These are phyloP conservation scores for Actinomortierella wolfii DNA, from an alignment of 371 early-diverging fungal species.

Conservation along the genomic window DNA sequence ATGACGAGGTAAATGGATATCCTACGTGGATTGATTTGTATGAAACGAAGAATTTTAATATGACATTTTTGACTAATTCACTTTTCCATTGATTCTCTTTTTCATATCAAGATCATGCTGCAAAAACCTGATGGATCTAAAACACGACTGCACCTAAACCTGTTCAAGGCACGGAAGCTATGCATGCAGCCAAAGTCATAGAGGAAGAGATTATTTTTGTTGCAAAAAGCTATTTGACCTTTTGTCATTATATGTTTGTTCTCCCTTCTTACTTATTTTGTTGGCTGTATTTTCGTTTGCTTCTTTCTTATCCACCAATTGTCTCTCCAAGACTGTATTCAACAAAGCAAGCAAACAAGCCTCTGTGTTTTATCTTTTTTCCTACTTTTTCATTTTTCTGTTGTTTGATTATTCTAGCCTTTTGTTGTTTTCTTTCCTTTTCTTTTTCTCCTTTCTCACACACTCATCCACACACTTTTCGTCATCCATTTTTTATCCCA, in stretches of 20 bases:
- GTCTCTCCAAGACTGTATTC: neutral
- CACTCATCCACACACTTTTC: too few species aligned
- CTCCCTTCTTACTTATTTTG: too few species aligned
- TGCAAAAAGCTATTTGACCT: too few species aligned
- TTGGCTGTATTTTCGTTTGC: too few species aligned
- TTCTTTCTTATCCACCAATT: too few species aligned
- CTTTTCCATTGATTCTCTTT: neutral
- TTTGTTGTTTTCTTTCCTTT: neutral
- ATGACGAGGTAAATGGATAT: slow-evolving; percentile 28
- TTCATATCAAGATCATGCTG: slow-evolving; percentile 21
- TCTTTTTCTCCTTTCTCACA: neutral
- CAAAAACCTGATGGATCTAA: slow-evolving; percentile 41
- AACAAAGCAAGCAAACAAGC: too few species aligned
- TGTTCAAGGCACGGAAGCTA: slow-evolving; percentile 31
- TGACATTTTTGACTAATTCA: neutral
- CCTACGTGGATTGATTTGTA: too few species aligned
- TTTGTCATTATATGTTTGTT: too few species aligned
- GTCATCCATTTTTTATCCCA: too few species aligned
- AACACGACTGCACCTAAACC: slow-evolving; percentile 29
- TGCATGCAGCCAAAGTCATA: slow-evolving; percentile 43
- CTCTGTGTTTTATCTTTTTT: neutral
- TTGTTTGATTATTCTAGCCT: neutral
- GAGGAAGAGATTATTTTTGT: neutral
- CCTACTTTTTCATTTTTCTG: neutral
- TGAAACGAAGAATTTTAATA: neutral